These are phyloP conservation scores for Trametopsis cervina DNA, from an alignment of 768 basidiomycete genomes.

Conservation along the genomic window DNA sequence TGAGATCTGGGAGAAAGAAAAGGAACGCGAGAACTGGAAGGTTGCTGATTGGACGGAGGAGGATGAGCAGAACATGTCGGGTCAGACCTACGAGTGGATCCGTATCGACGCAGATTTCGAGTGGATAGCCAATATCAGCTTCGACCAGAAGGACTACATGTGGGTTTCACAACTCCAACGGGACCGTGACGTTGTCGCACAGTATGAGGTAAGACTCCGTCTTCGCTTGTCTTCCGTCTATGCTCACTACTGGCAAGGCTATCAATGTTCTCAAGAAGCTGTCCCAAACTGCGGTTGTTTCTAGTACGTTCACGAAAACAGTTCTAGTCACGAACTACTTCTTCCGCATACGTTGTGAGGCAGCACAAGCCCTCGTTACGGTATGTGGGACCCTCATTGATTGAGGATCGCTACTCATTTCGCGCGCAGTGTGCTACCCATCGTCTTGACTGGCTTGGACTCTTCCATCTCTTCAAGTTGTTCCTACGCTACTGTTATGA, in stretches of 20 bases:
- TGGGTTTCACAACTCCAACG: slow-evolving; percentile 95
- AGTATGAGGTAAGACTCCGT: slow-evolving; percentile 73
- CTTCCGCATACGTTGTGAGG: slow-evolving; percentile 93
- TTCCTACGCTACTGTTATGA: slow-evolving; percentile 90
- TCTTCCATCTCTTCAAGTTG: slow-evolving; percentile 94
- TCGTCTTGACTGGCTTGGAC: slow-evolving; percentile 78
- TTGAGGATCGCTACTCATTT: slow-evolving; percentile 4
- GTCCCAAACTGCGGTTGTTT: slow-evolving; percentile 71
- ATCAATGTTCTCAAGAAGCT: slow-evolving; percentile 77
- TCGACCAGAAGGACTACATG: slow-evolving; percentile 97
- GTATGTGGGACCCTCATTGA: slow-evolving; percentile 38
- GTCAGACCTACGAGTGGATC: slow-evolving; percentile 99
- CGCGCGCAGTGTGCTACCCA: slow-evolving; percentile 69
- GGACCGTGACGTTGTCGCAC: slow-evolving; percentile 94
- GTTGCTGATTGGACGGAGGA: slow-evolving; percentile 98
- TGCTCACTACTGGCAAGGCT: slow-evolving; percentile 51
- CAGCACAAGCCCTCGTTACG: slow-evolving; percentile 74
- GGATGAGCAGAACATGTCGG: slow-evolving; percentile 88
- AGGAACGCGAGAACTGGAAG: slow-evolving; percentile 90
- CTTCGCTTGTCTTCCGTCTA: neutral
- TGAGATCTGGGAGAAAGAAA: slow-evolving; percentile 94
- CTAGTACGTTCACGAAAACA: slow-evolving; percentile 88
- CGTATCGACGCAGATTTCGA: slow-evolving; percentile 98
- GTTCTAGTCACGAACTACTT: slow-evolving; percentile 94
- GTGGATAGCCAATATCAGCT: slow-evolving; percentile 91